Base-by-base conservation (phyloP, 768 basidiomycete species). In the Pulveroboletus sp. region DNA sequence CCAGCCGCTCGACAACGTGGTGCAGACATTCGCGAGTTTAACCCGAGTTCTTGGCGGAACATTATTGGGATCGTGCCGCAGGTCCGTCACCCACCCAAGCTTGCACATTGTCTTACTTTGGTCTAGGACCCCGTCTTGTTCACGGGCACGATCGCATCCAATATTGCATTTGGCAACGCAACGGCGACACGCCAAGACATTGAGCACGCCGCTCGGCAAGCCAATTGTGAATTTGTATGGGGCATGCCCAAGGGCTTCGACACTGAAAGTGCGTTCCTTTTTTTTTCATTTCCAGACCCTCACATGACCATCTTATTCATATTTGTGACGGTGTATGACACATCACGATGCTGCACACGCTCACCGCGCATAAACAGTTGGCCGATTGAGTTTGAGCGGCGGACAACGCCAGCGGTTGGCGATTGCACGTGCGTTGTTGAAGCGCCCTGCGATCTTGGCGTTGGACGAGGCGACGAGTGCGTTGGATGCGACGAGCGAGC, bases 141-240 rank as follows among this genome's bases (percentile, higher is more conserved):
- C 68, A 86, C 87, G 3, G 92, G 93, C 3, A 95, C 93, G 0
- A 94, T 97, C 43, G 92, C 92, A 3, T 88, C 90, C 2, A 98
- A 98, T 60, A 98, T 95, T 53, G 86, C 93, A 0, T 97, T 89
- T 59, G 94, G 94, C 3, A 79, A 85, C 41, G 75, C 80, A 9
- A 70, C 77, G 17, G 90, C 83, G 0, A 89, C 90, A 0, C 77
- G 87, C 19, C 83, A 84, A 55, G 81, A 95, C 50, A 89, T 97
- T 19, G 91, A 97, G 65, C 72, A 83, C 24, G 94, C 92, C 0
- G 94, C 94, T 0, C 76, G 87, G 17, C 80, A 90, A 50, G 95
- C 95, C 2, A 97, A 97, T 57, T 97, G 94, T 68, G 93, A 95
- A 60, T 98, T 95, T 62, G 84, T 97, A 6, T 91, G 92, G 87